Base-by-base conservation (phyloP, 805 yeast species). In the Saccharomycopsis fibuligera region DNA sequence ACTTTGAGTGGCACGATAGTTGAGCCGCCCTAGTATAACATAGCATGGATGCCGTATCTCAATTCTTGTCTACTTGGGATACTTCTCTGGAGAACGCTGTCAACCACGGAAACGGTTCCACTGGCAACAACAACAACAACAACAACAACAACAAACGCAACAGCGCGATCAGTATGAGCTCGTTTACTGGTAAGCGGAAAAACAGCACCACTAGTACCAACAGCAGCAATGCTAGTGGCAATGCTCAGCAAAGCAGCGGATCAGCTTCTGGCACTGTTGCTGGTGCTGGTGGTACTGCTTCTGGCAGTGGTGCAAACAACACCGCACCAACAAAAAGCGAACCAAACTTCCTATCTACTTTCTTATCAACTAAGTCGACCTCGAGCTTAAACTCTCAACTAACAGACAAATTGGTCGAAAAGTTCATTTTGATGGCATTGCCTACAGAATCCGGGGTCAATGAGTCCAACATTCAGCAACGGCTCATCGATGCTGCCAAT, bases 341-440 rank as follows among this genome's bases (percentile, higher is more conserved):
- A 27, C 29, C 48, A 16, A 21, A 29, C 31, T 45, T 49, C 25
- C 37, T 44, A n/a, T 47, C 50, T 4, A 30, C 30, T 29, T 42
- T 39, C 4, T 45, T 37, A 19, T 41, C 50, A 22, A 29, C 52
- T 14, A 38, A 50, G 33, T 37, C 48, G 5, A n/a, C n/a, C n/a
- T 38, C 60, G 2, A 50, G 49, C 46, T 51, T 60, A 16, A 55
- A 59, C 40, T 68, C 58, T 49, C 68, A 62, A 58, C 56, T 84
- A 59, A 72, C 86, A 0, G 95, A 87, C 56, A 81, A 81, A 48
- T 63, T 87, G 47, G 74, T 87, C 55, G 96, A 88, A 58, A 75
- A 80, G 58, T 67, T 86, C 44, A 65, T 87, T 5, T 69, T 79
- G 21, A 78, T 86, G 81, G 83, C 89, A 1, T 68, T 86, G 23